Conservation (phyloP, 169 alveolate genomes). For the Neospora caninum region DNA sequence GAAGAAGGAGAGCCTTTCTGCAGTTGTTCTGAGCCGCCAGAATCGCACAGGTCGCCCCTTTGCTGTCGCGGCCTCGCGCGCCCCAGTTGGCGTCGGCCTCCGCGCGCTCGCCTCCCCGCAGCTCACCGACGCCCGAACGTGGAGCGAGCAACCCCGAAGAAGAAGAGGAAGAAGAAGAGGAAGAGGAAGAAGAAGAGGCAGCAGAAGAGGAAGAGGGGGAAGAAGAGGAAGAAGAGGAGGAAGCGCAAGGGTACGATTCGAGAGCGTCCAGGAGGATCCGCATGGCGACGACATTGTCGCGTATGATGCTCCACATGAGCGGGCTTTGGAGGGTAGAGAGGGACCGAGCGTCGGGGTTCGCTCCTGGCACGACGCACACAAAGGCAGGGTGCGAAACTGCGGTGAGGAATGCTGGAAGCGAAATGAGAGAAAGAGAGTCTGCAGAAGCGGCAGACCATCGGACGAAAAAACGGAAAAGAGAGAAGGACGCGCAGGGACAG, state of each 20-base stretch:
- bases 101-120: neutral
- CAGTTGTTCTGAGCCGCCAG: slow-evolving; percentile 51
- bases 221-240: neutral
- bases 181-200: neutral
- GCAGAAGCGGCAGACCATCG: too few species aligned
- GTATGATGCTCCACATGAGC: slow-evolving; percentile 37
- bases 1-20: slow-evolving; percentile 19
- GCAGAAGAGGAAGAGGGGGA: neutral
- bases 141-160: neutral
- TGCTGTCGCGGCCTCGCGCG: slow-evolving; percentile 10
- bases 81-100: neutral
- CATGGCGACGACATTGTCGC: slow-evolving; percentile 24
- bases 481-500: too few species aligned
- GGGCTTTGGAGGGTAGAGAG: slow-evolving; percentile 29
- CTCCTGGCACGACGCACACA: neutral
- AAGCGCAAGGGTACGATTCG: neutral
- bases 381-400: too few species aligned
- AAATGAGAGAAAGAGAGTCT: too few species aligned
- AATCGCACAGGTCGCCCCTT: slow-evolving; percentile 43
- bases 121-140: neutral
- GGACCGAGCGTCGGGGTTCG: slow-evolving; percentile 39
- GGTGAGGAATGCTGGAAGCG: too few species aligned
- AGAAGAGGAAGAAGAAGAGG: neutral
- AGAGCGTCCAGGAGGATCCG: slow-evolving; percentile 10
- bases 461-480: too few species aligned